These are phyloP conservation scores for Salix purpurea DNA, from an alignment of 345 rosid species.

Conservation along the genomic window DNA sequence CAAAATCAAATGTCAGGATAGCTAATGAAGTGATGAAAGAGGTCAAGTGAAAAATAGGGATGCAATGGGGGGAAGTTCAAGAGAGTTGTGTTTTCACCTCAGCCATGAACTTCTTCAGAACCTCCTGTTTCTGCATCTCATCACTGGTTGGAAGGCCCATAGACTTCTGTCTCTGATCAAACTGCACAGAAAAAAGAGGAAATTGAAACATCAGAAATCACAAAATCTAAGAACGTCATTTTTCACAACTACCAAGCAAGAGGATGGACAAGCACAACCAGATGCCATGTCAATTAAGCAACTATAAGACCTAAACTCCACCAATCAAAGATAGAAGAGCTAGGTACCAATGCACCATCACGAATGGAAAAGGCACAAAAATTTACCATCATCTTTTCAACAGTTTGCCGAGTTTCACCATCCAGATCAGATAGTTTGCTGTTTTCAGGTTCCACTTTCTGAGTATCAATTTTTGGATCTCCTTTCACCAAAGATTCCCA, in stretches of 20 bases:
- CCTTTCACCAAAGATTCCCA: constrained; percentile 85
- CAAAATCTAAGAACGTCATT: background rate
- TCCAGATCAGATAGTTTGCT: constrained; percentile 83
- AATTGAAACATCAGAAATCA: background rate
- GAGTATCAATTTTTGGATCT: constrained; percentile 84
- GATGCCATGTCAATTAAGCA: background rate
- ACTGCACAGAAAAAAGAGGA: constrained; percentile 35
- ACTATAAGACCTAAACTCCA: background rate
- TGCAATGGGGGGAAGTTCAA: background rate
- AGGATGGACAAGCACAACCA: background rate
- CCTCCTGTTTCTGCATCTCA: constrained; percentile 77
- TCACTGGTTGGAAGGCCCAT: constrained; percentile 92
- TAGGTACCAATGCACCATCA: background rate
- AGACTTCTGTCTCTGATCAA: constrained; percentile 85
- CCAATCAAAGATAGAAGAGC: background rate
- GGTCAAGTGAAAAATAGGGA: background rate
- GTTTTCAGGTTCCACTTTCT: constrained; percentile 88
- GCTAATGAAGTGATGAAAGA: background rate
- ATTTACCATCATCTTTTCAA: constrained; percentile 91
- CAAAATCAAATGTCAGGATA: background rate
- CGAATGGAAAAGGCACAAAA: background rate
- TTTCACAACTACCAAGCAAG: background rate
- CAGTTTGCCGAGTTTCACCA: constrained; percentile 64
- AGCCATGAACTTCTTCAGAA: constrained; percentile 84
- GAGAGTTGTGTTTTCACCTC: constrained; percentile 36